phyloP scores from a whole-genome alignment of 2,329 filamentous ascomycete species.

The Aspergillus quadricinctus region DNA sequence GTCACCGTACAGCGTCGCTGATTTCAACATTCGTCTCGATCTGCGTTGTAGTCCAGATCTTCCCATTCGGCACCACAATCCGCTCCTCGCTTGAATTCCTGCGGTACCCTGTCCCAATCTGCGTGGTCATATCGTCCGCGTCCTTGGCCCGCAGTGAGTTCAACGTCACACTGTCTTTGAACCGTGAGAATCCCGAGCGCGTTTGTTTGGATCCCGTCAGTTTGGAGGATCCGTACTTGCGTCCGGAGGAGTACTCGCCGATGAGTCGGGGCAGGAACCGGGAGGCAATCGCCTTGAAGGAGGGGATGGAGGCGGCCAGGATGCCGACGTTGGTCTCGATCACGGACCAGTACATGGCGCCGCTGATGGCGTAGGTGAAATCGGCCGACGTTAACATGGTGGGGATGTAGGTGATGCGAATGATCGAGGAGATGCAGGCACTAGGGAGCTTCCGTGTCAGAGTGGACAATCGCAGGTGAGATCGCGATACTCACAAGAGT shows the following conservation, averaged over 20 bases:
- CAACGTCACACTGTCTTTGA: conserved; percentile 19
- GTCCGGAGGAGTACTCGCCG: conserved; percentile 28
- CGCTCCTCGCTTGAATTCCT: conserved; percentile 25
- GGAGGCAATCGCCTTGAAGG: conserved; percentile 38
- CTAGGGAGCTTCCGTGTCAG: conserved; percentile 19
- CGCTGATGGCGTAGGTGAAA: conserved; percentile 34
- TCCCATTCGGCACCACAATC: conserved; percentile 28
- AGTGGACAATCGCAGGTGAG: too few species aligned
- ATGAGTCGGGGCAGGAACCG: conserved; percentile 43
- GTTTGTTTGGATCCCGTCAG: conserved; percentile 9
- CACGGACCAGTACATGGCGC: conserved; percentile 45
- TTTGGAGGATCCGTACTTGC: conserved; percentile 20
- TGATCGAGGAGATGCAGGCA: conserved; percentile 45
- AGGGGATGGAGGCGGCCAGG: conserved; percentile 40
- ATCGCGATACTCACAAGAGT: conserved; percentile 34
- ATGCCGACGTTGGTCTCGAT: conserved; percentile 43
- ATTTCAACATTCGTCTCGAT: conserved; percentile 30
- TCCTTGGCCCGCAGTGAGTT: conserved; percentile 9
- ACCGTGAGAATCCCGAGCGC: conserved; percentile 26
- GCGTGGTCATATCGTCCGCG: conserved; percentile 14
- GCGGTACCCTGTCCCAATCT: conserved; percentile 14
- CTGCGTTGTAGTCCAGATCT: conserved; percentile 28
- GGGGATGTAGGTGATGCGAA: conserved; percentile 45
- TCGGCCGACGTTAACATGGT: conserved; percentile 37
- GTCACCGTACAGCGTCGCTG: conserved; percentile 1